Conservation (phyloP, 495 filamentous ascomycete species). For the Hypoxylon perforatum region DNA sequence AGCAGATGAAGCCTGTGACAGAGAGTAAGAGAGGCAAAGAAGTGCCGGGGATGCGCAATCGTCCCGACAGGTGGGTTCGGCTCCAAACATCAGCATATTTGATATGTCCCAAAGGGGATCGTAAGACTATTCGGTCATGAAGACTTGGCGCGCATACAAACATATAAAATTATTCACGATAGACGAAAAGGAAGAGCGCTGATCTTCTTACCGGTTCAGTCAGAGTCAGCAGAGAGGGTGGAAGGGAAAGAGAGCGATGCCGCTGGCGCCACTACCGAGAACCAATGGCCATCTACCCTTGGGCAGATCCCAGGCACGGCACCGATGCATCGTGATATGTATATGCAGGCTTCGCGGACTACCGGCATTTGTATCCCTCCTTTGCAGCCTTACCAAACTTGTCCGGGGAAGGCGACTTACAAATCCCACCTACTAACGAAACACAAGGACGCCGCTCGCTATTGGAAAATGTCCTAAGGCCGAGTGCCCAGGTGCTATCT, state of each 20-base stretch:
- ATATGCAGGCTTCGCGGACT: constrained; percentile 31
- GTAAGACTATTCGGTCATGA: too few relatives aligned
- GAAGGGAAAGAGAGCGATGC: background rate
- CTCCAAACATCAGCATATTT: too few relatives aligned
- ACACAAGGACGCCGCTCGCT: background rate
- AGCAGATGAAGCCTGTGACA: too few relatives aligned
- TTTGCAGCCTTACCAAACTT: constrained; percentile 3
- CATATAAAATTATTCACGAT: background rate
- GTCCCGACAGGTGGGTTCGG: too few relatives aligned
- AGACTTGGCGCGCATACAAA: background rate
- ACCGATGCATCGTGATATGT: constrained; percentile 8
- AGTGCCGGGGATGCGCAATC: too few relatives aligned
- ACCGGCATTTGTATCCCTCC: constrained; percentile 18
- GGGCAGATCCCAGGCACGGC: constrained; percentile 1
- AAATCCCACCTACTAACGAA: background rate
- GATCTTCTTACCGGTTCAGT: background rate
- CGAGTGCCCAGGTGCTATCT: background rate
- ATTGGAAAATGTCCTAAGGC: background rate
- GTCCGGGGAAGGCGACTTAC: background rate
- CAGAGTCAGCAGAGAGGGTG: background rate
- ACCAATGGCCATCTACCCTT: constrained; percentile 10
- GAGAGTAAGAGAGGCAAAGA: too few relatives aligned
- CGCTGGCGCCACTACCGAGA: background rate
- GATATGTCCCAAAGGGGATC: too few relatives aligned
- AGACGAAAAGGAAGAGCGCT: background rate